Percentiles rank a stretch among this genome's conserved stretches.
Conservation (phyloP, 352 stramenopile genomes). For the Phytophthora crassamura region DNA sequence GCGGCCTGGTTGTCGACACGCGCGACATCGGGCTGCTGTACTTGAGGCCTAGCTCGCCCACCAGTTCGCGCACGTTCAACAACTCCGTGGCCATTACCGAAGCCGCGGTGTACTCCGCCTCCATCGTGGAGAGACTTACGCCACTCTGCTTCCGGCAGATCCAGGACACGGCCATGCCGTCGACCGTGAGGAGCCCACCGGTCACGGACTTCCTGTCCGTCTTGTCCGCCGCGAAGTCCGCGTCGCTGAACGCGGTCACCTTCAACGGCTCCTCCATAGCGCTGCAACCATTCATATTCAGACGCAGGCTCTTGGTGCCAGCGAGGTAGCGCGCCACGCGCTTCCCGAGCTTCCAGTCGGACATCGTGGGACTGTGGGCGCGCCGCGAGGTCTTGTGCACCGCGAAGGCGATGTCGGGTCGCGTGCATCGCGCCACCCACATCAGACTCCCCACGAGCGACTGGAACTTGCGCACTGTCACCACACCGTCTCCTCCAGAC, state of each 20-base stretch:
- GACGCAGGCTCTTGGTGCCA: constrained; percentile 4
- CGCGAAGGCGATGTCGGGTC: constrained; percentile 35
- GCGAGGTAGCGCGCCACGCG: constrained; percentile 27
- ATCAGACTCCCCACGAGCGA: constrained; percentile 41
- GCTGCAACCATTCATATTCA: neutral
- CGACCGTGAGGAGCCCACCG: constrained; percentile 9
- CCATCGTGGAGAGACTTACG: constrained; percentile 26
- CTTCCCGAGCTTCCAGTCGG: constrained; percentile 21
- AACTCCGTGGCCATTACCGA: constrained; percentile 14
- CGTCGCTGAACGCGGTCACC: constrained; percentile 26
- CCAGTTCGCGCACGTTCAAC: constrained; percentile 14
- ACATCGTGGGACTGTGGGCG: constrained; percentile 12
- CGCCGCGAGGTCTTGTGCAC: constrained; percentile 27
- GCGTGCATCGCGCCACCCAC: constrained; percentile 36
- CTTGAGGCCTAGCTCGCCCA: constrained; percentile 1
- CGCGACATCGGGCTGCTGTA: neutral
- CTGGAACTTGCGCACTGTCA: constrained; percentile 35
- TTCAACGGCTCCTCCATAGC: neutral
- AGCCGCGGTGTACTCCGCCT: constrained; percentile 23
- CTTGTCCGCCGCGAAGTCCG: constrained; percentile 33
- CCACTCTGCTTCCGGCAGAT: constrained; percentile 19
- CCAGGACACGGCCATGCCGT: constrained; percentile 18
- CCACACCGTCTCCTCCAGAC: neutral
- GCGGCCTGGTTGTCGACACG: constrained; percentile 19
- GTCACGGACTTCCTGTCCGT: constrained; percentile 29